phyloP scores from a whole-genome alignment of 345 rosid species.

The Odontarrhena argentea region DNA sequence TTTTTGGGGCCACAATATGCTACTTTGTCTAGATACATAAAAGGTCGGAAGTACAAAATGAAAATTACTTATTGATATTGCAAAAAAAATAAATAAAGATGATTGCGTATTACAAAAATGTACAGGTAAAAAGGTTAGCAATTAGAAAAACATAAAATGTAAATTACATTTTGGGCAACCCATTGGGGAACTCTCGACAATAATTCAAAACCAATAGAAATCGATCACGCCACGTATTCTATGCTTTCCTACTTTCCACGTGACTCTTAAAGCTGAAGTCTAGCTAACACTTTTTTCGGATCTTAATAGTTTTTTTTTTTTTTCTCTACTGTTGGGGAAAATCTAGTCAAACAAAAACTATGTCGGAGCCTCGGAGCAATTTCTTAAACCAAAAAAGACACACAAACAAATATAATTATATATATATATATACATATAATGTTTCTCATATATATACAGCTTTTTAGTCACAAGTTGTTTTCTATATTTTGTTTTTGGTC shows the following conservation, averaged over 20 bases:
- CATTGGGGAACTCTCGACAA: not conserved
- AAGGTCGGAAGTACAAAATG: not conserved
- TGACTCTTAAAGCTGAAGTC: not conserved
- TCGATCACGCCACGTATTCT: slow-evolving; percentile 8
- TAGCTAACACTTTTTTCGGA: not conserved
- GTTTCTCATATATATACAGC: no score
- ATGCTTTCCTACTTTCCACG: not conserved
- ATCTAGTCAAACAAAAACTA: slow-evolving; percentile 24
- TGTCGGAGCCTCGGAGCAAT: not conserved
- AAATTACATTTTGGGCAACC: not conserved
- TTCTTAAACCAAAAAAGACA: not conserved
- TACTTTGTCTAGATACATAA: not conserved
- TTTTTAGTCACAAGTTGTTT: not conserved
- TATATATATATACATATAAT: no score
- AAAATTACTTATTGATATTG: not conserved
- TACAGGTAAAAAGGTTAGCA: no score
- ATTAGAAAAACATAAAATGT: no score
- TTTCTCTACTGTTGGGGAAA: not conserved
- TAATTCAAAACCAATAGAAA: not conserved
- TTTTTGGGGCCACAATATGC: no score
- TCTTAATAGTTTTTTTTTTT: not conserved
- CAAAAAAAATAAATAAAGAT: no score
- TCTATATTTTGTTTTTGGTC: not conserved
- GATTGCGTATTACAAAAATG: not conserved
- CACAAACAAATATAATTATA: no score